Evolutionary conservation across 768 basidiomycete genomes (phyloP).

Genomic region (Trametes maxima): DNA sequence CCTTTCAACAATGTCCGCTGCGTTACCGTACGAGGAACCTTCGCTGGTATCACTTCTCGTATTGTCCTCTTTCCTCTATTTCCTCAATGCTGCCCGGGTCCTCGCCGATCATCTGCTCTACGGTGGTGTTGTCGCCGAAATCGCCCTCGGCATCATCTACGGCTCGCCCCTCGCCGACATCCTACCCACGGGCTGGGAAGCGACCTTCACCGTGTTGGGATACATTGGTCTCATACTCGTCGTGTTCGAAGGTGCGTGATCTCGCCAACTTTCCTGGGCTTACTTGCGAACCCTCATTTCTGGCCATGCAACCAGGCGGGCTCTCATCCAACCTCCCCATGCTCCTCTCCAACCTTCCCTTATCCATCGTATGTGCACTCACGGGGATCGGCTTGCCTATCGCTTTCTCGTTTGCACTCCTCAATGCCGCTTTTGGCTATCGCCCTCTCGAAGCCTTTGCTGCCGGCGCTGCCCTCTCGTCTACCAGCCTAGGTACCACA

Average conservation of each 20-base stretch:
- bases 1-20: neutral
- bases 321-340: constrained; percentile 50
- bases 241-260: constrained; percentile 28
- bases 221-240: constrained; percentile 42
- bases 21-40: constrained; percentile 19
- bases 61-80: constrained; percentile 54
- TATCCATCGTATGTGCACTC: constrained; percentile 52
- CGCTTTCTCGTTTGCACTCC: constrained; percentile 47
- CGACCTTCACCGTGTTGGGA: constrained; percentile 47
- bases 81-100: constrained; percentile 50
- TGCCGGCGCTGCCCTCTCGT: constrained; percentile 61
- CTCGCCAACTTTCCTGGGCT: constrained; percentile 33
- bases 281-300: constrained; percentile 33
- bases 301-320: constrained; percentile 53
- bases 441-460: constrained; percentile 52
- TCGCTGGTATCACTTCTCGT: constrained; percentile 41
- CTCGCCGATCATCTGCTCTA: constrained; percentile 44
- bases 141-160: constrained; percentile 57
- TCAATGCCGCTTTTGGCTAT: constrained; percentile 46
- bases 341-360: constrained; percentile 47
- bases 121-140: constrained; percentile 54
- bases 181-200: constrained; percentile 42
- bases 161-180: constrained; percentile 53
- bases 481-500: constrained; percentile 69
- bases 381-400: constrained; percentile 57